Percentiles rank a stretch among this genome's conserved stretches.
Evolutionary conservation across 2,329 filamentous ascomycete genomes (phyloP).

Genomic region (Aspergillus candidus): DNA sequence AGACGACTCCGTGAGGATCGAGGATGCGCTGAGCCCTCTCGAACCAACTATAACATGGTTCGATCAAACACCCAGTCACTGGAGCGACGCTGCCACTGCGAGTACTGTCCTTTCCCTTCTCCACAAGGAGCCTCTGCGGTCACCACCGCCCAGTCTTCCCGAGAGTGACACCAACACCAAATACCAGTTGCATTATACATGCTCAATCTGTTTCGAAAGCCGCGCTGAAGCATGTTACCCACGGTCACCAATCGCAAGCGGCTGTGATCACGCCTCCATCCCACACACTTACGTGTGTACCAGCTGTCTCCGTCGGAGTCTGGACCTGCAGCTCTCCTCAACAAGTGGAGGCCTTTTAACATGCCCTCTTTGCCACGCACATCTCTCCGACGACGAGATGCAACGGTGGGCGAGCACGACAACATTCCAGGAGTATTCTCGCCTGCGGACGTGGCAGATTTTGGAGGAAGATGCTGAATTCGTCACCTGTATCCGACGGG

Average conservation of each 20-base stretch:
- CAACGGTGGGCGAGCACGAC: constrained; percentile 12
- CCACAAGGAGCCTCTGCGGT: constrained; percentile 8
- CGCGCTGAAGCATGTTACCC: constrained; percentile 7
- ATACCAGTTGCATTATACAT: constrained; percentile 3
- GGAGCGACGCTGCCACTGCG: constrained; percentile 15
- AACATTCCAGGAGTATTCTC: constrained; percentile 12
- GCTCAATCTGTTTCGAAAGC: constrained; percentile 10
- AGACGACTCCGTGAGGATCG: neutral
- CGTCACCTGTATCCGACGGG: constrained; percentile 9
- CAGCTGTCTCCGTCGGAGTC: constrained; percentile 11
- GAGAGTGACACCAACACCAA: neutral
- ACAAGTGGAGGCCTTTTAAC: constrained; percentile 1
- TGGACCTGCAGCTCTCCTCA: constrained; percentile 11
- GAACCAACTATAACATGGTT: neutral
- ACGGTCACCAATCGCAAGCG: constrained; percentile 9
- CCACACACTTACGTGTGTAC: constrained; percentile 10
- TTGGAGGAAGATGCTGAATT: constrained; percentile 15
- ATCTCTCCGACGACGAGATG: constrained; percentile 11
- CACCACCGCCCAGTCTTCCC: neutral
- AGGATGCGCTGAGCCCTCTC: neutral
- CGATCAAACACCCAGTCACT: constrained; percentile 3
- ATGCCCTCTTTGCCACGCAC: constrained; percentile 13
- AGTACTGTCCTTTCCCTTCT: constrained; percentile 13
- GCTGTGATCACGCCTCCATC: constrained; percentile 11
- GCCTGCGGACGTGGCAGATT: constrained; percentile 9